These are phyloP conservation scores for Paraphaeosphaeria sporulosa DNA, from an alignment of 2,329 filamentous ascomycete genomes.

Conservation along the genomic window DNA sequence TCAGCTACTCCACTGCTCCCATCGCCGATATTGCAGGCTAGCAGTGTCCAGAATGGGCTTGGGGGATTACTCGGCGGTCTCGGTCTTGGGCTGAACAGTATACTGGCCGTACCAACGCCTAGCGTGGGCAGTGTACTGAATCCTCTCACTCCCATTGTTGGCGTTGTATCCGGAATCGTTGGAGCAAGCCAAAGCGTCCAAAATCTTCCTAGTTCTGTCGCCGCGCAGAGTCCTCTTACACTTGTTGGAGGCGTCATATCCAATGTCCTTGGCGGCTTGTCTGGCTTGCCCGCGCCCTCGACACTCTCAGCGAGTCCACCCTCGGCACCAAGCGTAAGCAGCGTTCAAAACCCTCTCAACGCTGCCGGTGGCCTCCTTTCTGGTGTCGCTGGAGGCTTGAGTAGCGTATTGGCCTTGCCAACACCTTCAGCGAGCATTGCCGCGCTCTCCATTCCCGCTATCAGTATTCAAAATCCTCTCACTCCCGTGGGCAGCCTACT, in stretches of 20 bases:
- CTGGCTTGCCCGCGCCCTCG: too few relatives aligned
- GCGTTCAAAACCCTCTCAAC: not conserved
- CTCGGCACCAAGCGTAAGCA: not conserved
- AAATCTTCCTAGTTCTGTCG: too few relatives aligned
- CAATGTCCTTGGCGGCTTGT: too few relatives aligned
- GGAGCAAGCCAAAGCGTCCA: too few relatives aligned
- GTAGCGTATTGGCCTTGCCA: not conserved
- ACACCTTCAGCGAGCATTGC: not conserved
- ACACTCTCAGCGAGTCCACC: not conserved
- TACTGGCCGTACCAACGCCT: not conserved
- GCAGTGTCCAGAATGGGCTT: not conserved
- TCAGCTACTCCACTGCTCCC: not conserved
- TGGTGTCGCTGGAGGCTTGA: not conserved
- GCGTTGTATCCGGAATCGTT: too few relatives aligned
- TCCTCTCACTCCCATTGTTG: too few relatives aligned
- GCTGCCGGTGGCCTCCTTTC: not conserved
- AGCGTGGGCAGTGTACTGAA: too few relatives aligned
- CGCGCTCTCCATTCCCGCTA: not conserved
- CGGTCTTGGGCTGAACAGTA: not conserved
- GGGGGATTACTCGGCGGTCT: not conserved
- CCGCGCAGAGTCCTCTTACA: too few relatives aligned
- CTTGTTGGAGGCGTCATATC: too few relatives aligned
- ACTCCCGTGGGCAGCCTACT: not conserved
- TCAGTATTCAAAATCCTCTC: not conserved
- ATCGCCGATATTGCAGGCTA: not conserved